Evolutionary conservation across 2,329 filamentous ascomycete genomes (phyloP).

Genomic region (Cercospora brassicicola): DNA sequence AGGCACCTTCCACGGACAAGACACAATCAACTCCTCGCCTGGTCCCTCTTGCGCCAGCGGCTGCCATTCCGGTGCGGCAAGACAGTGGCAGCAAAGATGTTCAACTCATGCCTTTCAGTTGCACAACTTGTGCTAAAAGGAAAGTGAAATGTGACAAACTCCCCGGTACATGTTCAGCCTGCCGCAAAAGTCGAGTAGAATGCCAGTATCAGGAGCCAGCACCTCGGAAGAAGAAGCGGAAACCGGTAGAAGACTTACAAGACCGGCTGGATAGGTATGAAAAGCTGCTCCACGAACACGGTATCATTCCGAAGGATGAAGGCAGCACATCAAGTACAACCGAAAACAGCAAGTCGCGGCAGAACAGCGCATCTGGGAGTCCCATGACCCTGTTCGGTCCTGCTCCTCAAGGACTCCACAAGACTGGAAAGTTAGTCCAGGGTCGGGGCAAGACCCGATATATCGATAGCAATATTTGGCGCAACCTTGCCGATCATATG

Average conservation of each 20-base stretch:
- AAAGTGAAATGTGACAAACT: conserved; percentile 44
- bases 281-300: conserved; percentile 41
- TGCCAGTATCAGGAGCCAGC: conserved; percentile 47
- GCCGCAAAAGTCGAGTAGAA: conserved; percentile 38
- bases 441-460: conserved; percentile 45
- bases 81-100: conserved; percentile 12
- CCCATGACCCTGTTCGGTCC: not conserved
- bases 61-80: conserved; percentile 4
- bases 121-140: conserved; percentile 38
- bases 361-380: not conserved
- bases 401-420: not conserved
- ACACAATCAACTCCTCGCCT: conserved; percentile 6
- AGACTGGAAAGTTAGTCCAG: conserved; percentile 26
- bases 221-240: conserved; percentile 44
- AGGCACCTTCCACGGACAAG: not conserved
- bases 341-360: not conserved
- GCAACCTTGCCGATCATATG: conserved; percentile 35
- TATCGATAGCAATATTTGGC: conserved; percentile 42
- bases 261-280: conserved; percentile 46
- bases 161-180: conserved; percentile 37
- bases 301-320: conserved; percentile 32
- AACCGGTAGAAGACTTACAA: conserved; percentile 36
- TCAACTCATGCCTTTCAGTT: conserved; percentile 35
- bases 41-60: conserved; percentile 26
- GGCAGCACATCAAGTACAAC: conserved; percentile 2